Base-by-base conservation (phyloP, 2,329 filamentous ascomycete species). In the Colletotrichum brevisporum region DNA sequence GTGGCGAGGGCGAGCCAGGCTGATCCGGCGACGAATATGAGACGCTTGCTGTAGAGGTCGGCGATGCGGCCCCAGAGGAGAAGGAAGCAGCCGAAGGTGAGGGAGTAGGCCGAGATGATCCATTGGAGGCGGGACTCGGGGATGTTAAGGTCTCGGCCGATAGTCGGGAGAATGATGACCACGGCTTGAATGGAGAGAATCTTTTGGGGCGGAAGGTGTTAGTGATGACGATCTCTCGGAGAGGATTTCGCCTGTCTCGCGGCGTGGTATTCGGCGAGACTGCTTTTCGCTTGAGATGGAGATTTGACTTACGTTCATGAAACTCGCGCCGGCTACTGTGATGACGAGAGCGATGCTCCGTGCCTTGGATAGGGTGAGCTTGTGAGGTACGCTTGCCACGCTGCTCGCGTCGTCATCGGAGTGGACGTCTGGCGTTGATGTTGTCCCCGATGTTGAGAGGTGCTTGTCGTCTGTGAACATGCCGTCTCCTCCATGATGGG, bases 51-150 rank as follows among this genome's bases (percentile, higher is more conserved):
- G 71, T 89, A 91, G 52, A 92, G 84, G 76, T 92, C 90, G 63
- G 88, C 90, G 24, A 92, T 84, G 21, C 90, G 84, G 27, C 90
- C 90, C 89, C 90, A 92, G 15, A 92, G 82, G 16, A 92, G 79
- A 27, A 92, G 79, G 74, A 92, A 91, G 77, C 90, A 92, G 54
- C 89, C 90, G 73, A 92, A 92, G 0, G 89, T 83, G 16, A 92
- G 83, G 4, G 87, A 84, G 74, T 92, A 92, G 0, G 89, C 86
- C 0, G 90, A 92, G 0, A 92, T 82, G 70, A 92, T 84, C 90
- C 90, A 92, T 79, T 91, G 89, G 66, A 88, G 83, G 16, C 89
- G 83, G 27, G 83, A 83, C 47, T 87, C 84, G 1, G 89, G 89
- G 21, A 91, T 89, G 59, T 77, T 69, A 5, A 91, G 81, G 12